A percentile compares a stretch with the other conserved stretches of the same genome.
These are phyloP conservation scores for Prunus kanzakura DNA, from an alignment of 306 rosid genomes.

Conservation along the genomic window DNA sequence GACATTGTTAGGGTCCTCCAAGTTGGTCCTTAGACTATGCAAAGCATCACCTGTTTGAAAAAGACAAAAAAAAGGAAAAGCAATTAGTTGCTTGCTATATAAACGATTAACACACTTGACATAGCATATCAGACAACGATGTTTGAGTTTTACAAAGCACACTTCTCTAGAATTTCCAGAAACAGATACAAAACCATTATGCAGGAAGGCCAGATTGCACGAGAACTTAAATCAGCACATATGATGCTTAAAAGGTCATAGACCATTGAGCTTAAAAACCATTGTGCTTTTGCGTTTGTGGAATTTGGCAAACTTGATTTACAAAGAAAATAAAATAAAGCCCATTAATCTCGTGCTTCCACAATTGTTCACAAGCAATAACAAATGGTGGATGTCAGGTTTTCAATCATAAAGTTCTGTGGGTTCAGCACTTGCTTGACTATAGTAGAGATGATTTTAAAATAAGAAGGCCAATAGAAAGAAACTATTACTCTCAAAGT, in stretches of 20 bases:
- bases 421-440: not conserved
- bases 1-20: slow-evolving; percentile 91
- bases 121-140: not conserved
- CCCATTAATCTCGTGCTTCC: not conserved
- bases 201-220: not conserved
- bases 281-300: not conserved
- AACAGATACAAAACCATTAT: not conserved
- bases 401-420: not conserved
- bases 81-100: slow-evolving; percentile 15
- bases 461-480: not conserved
- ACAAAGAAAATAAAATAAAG: not conserved
- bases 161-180: not conserved
- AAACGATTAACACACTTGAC: not conserved
- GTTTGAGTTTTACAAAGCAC: slow-evolving; percentile 4
- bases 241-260: not conserved
- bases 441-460: not conserved
- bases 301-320: not conserved
- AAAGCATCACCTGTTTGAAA: slow-evolving; percentile 85
- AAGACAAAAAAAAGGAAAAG: slow-evolving; percentile 10
- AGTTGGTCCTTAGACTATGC: slow-evolving; percentile 84
- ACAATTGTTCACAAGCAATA: slow-evolving; percentile 1
- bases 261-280: not conserved
- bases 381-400: not conserved
- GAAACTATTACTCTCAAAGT: slow-evolving; percentile 18
- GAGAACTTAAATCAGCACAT: slow-evolving; percentile 2